Percentiles rank a stretch among this genome's conserved stretches.
Evolutionary conservation across 768 basidiomycete species (phyloP).

Genomic region (Pisolithus microcarpus): DNA sequence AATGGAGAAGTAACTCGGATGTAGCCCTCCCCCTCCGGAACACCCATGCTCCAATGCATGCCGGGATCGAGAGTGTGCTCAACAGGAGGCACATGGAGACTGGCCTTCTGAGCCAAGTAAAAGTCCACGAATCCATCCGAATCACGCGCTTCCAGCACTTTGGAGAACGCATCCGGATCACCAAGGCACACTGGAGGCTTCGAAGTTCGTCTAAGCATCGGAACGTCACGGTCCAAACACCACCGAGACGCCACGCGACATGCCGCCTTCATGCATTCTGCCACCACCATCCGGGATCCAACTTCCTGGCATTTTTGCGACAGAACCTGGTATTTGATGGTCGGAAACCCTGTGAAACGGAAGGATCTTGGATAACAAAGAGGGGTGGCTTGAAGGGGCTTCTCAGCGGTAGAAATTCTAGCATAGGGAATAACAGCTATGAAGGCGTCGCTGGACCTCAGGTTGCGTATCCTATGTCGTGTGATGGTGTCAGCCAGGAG

Average conservation of each 20-base stretch:
- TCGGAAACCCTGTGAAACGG: conserved; percentile 44
- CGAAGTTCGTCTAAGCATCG: conserved; percentile 53
- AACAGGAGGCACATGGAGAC: conserved; percentile 30
- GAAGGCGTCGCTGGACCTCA: conserved; percentile 17
- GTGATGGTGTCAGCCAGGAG: conserved; percentile 24
- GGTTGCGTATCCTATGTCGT: conserved; percentile 18
- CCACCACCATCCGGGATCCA: conserved; percentile 53
- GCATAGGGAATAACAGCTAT: conserved; percentile 19
- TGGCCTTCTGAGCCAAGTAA: conserved; percentile 26
- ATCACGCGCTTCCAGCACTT: conserved; percentile 44
- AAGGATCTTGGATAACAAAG: conserved; percentile 22
- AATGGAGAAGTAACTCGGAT: conserved; percentile 79
- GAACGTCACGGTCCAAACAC: conserved; percentile 50
- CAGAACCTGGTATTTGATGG: conserved; percentile 39
- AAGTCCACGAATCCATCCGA: conserved; percentile 38
- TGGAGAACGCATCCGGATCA: conserved; percentile 30
- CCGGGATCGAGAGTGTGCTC: conserved; percentile 47
- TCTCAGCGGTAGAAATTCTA: conserved; percentile 22
- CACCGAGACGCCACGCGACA: conserved; percentile 71
- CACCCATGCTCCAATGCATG: conserved; percentile 62
- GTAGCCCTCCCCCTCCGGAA: conserved; percentile 76
- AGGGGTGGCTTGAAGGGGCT: conserved; percentile 27
- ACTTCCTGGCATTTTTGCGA: conserved; percentile 15
- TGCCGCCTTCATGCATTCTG: conserved; percentile 79
- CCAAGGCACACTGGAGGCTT: conserved; percentile 25